Evolutionary conservation across 2,329 filamentous ascomycete species (phyloP).

Genomic region (Colletotrichum endophyticum): DNA sequence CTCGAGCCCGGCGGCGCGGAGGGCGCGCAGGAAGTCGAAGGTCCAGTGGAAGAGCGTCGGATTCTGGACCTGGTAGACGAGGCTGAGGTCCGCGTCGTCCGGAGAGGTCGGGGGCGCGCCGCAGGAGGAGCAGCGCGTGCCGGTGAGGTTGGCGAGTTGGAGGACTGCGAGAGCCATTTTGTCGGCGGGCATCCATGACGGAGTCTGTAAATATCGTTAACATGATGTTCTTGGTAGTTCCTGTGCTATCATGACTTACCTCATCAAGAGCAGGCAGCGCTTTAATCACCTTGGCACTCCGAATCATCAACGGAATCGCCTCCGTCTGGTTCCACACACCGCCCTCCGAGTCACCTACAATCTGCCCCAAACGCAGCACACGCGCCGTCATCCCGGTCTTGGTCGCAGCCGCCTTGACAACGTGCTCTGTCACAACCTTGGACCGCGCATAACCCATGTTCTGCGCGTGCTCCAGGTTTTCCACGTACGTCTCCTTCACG

Average conservation of each 20-base stretch:
- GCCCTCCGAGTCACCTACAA: slow-evolving; percentile 48
- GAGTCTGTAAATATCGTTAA: slow-evolving; percentile 21
- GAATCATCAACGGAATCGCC: slow-evolving; percentile 54
- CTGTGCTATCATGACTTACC: too few relatives aligned
- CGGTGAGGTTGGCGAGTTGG: slow-evolving; percentile 31
- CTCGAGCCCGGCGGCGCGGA: slow-evolving; percentile 47
- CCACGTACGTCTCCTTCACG: slow-evolving; percentile 40
- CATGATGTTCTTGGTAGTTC: not conserved
- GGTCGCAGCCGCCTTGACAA: slow-evolving; percentile 36
- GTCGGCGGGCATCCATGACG: slow-evolving; percentile 45
- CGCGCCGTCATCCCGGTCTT: slow-evolving; percentile 34
- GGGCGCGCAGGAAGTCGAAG: slow-evolving; percentile 53
- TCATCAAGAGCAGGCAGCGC: slow-evolving; percentile 50
- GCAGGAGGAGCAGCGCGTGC: slow-evolving; percentile 32
- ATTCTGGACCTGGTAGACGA: slow-evolving; percentile 60
- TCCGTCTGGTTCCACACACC: slow-evolving; percentile 56
- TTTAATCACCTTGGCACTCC: slow-evolving; percentile 47
- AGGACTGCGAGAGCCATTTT: slow-evolving; percentile 35
- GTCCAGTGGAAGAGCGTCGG: slow-evolving; percentile 54
- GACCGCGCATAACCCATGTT: slow-evolving; percentile 57
- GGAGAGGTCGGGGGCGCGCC: slow-evolving; percentile 16
- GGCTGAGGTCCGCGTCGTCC: slow-evolving; percentile 20
- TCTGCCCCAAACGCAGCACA: slow-evolving; percentile 48
- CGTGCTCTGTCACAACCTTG: slow-evolving; percentile 53
- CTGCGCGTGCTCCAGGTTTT: slow-evolving; percentile 43